Conservation (phyloP, 257 asterid species). For the Parsonsia alboflavescens region DNA sequence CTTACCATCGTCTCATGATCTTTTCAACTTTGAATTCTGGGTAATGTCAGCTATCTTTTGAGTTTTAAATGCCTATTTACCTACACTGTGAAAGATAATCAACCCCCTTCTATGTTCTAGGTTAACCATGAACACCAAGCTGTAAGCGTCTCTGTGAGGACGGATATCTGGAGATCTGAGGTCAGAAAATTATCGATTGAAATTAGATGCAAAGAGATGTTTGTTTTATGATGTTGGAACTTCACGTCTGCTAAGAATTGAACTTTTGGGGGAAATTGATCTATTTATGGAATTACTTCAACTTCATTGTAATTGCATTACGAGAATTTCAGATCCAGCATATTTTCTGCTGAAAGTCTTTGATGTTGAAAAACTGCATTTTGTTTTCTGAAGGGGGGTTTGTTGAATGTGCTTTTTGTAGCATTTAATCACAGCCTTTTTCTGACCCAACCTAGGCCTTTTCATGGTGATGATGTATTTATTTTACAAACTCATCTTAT, state of each 20-base stretch:
- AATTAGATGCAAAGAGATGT: background rate
- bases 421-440: background rate
- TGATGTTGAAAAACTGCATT: background rate
- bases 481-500: background rate
- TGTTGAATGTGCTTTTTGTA: background rate
- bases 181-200: constrained; percentile 32
- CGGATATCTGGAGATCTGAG: constrained; percentile 88
- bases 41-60: constrained; percentile 36
- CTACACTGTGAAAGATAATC: constrained; percentile 16
- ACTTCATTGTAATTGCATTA: background rate
- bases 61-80: constrained; percentile 2
- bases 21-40: constrained; percentile 97
- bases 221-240: background rate
- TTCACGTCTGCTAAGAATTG: background rate
- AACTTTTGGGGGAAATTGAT: background rate
- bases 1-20: constrained; percentile 72
- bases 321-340: background rate
- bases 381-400: background rate
- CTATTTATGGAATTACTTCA: background rate
- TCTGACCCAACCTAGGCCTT: background rate
- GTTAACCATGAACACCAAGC: constrained; percentile 93
- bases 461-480: background rate
- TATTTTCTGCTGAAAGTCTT: background rate
- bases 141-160: constrained; percentile 83
- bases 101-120: constrained; percentile 32